Base-by-base conservation (phyloP, 2,329 filamentous ascomycete species). In the Blumeriella jaapii region DNA sequence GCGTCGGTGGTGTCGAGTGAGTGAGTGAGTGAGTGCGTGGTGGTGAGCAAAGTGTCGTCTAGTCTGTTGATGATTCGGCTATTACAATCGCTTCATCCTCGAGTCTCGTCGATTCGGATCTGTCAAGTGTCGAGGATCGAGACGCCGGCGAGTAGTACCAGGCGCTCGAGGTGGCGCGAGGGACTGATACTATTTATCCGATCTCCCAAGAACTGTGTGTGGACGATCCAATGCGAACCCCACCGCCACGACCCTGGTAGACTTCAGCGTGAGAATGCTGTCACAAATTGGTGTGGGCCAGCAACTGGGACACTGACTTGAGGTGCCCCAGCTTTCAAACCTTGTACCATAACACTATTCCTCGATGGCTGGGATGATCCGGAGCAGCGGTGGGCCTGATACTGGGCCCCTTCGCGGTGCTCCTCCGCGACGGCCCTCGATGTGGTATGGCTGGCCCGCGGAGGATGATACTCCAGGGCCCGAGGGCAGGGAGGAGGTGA, bases 241-340 rank as follows among this genome's bases (percentile, higher is more conserved):
- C 59, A 56, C 56, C 32, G 59, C 51, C 57, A 3, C 22, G 59
- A 67, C 64, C 63, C 64, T 58, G 60, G 62, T 55, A 50, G 45
- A 46, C 53, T 57, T 54, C 59, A 57, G 61, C 54, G 56, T 55
- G 59, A 57, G 59, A 64, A 46, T 49, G 60, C 60, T 68, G 64
- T 69, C 64, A 68, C 64, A 66, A 67, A 65, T 67, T 59, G 59
- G 57, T 58, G 65, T 68, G 65, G 65, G 63, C 62, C 65, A 45
- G 38, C 34, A 39, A 40, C 45, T 45, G 37, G 46, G 47, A 51
- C 38, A 47, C 41, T 44, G 49, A 51, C 48, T 50, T 50, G 34
- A 43, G 47, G 52, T 54, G 51, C 49, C 50, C 47, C 51, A 41
- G 35, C 37, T 38, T 44, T 39, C 32, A 51, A 53, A 45, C 45